Evolutionary conservation across 371 early-diverging fungal species (phyloP), one percentile per base, ranked within the genome.

Genomic region (Mucor plumbeus): DNA sequence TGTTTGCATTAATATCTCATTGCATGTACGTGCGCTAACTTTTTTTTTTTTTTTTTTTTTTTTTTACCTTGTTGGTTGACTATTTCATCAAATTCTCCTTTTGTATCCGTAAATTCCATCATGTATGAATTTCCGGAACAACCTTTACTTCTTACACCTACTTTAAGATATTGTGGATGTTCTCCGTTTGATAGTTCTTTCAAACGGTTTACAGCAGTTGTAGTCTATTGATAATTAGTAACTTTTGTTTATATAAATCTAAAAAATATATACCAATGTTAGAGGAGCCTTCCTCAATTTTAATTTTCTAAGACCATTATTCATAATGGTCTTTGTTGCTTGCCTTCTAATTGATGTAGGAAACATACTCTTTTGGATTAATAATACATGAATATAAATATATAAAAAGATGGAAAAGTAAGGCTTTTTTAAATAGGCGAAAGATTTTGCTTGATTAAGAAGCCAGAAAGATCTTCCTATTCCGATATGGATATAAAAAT

Each of bases 91-190:
- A 95, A 93, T 76, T 83, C 87, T n/a, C 85, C 87, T 64, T 91
- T 88, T 54, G 82, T 79, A 31, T 85, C 84, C 0, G 94, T 91
- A 77, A 92, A 95, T 50, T 95, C 94, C 39, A 97, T 81, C 59
- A 88, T 87, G 74, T 97, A 97, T 21, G 91, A 88, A 61, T 90
- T 89, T 40, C 97, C 97, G 3, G 97, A 96, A 72, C 97, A 97
- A 5, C 94, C 93, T 62, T 91, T 92, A 31, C 85, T 87, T 68
- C 88, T 88, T 41, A 92, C 90, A 11, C 88, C 92, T 21, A 94
- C 91, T 69, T 92, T 90, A 39, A 96, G 76, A 38, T 85, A 82
- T 63, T 87, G 87, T 26, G 90, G 88, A 11, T 82, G 82, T 13
- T 85, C 83, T 7, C 85, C 89, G 5, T 82, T 63, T 6, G 82